Evolutionary conservation across 2,329 filamentous ascomycete genomes (phyloP), one percentile per base, ranked within the genome.

Genomic region (Fusarium penzigii): DNA sequence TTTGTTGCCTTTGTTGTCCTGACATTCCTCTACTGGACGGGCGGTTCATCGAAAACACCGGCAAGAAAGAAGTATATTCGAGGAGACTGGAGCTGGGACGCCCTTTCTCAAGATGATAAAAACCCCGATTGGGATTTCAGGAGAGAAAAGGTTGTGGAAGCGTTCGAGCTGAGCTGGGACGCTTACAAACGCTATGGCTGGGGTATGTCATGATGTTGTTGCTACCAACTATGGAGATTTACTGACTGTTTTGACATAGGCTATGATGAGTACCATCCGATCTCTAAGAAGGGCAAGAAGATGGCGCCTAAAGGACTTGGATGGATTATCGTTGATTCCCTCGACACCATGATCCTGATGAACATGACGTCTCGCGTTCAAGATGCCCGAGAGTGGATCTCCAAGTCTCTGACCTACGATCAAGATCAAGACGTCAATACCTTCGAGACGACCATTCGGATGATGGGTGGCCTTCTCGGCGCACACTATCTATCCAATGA

Each of bases 301-400:
- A 97, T 99, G 93, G 86, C 91, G 7, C 81, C 88, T 4, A 86
- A 90, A 56, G 94, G 93, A 25, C 81, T 99, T 73, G 94, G 94
- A 29, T 99, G 95, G 94, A 97, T 97, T 66, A 97, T 99, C 56
- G 88, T 99, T 51, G 94, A 99, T 74, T 86, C 93, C 12, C 78
- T 99, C 57, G 94, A 99, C 72, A 99, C 94, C 1, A 83, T 97
- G 80, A 99, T 99, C 76, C 79, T 99, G 55, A 99, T 99, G 94
- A 97, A 97, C 70, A 79, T 96, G 59, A 97, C 93, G 13, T 88
- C 85, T 32, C 86, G 92, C 56, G 81, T 99, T 39, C 81, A 86
- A 38, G 86, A 95, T 66, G 93, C 94, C 29, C 82, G 93, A 50
- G 84, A 96, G 67, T 99, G 94, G 94, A 85, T 99, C 44, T 81